Percentiles rank a stretch among this genome's conserved stretches.
Evolutionary conservation across 2,329 filamentous ascomycete species (phyloP).

Genomic region (Parasarocladium wereldwijsianum): DNA sequence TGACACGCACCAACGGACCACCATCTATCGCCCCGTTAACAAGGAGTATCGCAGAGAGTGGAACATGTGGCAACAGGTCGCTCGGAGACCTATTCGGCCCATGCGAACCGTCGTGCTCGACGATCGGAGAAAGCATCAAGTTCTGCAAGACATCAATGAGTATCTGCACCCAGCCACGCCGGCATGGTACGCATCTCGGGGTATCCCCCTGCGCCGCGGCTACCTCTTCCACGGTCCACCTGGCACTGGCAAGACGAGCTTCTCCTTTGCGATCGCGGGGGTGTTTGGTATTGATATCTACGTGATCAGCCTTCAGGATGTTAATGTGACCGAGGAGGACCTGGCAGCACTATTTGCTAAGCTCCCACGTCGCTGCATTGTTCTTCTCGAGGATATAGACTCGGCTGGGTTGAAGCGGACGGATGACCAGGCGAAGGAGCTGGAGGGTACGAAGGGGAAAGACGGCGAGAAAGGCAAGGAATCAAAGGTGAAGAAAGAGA

Average conservation of each 20-base stretch:
- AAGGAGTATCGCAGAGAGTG: slow-evolving; percentile 30
- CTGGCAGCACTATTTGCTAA: slow-evolving; percentile 42
- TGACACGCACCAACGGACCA: slow-evolving; percentile 39
- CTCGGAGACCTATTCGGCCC: slow-evolving; percentile 50
- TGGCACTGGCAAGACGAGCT: slow-evolving; percentile 58
- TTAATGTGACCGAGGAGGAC: slow-evolving; percentile 46
- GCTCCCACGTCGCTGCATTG: slow-evolving; percentile 47
- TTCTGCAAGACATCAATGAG: slow-evolving; percentile 62
- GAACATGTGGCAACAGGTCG: slow-evolving; percentile 39
- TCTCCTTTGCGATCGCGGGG: slow-evolving; percentile 51
- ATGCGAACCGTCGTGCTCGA: slow-evolving; percentile 67
- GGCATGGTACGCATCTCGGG: slow-evolving; percentile 60
- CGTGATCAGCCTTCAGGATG: slow-evolving; percentile 41
- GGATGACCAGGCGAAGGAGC: slow-evolving; percentile 14
- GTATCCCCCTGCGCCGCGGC: slow-evolving; percentile 62
- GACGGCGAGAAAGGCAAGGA: slow-evolving; percentile 7
- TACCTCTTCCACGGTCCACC: slow-evolving; percentile 68
- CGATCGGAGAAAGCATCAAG: slow-evolving; percentile 44
- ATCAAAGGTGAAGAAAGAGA: slow-evolving; percentile 4
- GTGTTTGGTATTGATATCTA: slow-evolving; percentile 54
- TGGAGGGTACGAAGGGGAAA: slow-evolving; percentile 8
- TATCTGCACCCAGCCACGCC: slow-evolving; percentile 58
- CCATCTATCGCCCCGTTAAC: slow-evolving; percentile 37
- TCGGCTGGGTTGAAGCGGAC: slow-evolving; percentile 42
- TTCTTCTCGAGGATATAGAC: slow-evolving; percentile 57